A percentile compares a stretch with the other conserved stretches of the same genome.
Evolutionary conservation across 257 asterid species (phyloP).

Genomic region (Cruciata laevipes): DNA sequence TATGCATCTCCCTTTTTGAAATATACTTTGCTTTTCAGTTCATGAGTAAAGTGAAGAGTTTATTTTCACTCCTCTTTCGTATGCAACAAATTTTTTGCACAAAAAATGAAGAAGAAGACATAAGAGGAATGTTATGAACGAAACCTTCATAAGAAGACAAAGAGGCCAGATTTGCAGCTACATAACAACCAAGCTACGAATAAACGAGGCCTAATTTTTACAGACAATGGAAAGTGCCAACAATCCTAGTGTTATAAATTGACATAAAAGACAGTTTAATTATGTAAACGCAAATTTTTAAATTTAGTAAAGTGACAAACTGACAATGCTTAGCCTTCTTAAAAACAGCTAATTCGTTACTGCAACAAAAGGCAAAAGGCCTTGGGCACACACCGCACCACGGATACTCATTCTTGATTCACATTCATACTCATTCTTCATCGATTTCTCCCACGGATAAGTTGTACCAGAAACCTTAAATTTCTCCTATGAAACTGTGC

Average conservation of each 20-base stretch:
- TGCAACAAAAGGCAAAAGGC: neutral
- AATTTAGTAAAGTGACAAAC: constrained; percentile 2
- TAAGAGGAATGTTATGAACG: neutral
- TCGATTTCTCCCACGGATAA: neutral
- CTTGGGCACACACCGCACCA: neutral
- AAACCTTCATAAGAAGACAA: neutral
- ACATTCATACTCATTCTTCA: neutral
- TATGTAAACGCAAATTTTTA: neutral
- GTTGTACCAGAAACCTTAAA: neutral
- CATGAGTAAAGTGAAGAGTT: too few relatives aligned
- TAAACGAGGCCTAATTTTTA: neutral
- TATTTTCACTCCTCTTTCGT: too few relatives aligned
- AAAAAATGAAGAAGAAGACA: too few relatives aligned
- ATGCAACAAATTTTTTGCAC: too few relatives aligned
- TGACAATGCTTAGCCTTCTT: too few relatives aligned
- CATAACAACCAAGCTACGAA: neutral
- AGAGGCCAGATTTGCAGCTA: neutral
- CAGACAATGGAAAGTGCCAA: neutral
- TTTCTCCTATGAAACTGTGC: neutral
- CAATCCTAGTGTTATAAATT: neutral
- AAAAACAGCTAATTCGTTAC: neutral
- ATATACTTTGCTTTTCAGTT: too few relatives aligned
- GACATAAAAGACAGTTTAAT: neutral
- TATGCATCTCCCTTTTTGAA: too few relatives aligned
- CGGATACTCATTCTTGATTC: neutral